These are phyloP conservation scores for Chalara sp. DNA, from an alignment of 2,329 filamentous ascomycete species.

Conservation along the genomic window DNA sequence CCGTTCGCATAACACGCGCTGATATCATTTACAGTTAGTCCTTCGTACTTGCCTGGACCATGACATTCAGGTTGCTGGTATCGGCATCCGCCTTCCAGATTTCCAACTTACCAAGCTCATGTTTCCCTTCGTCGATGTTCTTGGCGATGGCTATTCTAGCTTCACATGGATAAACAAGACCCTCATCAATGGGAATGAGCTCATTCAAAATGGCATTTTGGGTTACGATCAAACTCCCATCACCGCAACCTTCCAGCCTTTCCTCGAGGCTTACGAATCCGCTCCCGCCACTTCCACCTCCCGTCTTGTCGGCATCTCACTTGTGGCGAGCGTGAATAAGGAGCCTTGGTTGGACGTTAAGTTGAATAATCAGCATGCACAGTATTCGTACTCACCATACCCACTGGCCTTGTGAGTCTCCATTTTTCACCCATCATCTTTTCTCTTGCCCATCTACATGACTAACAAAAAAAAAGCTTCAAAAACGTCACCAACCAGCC, in stretches of 20 bases:
- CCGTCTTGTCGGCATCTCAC: too few relatives aligned
- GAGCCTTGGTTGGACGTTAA: too few relatives aligned
- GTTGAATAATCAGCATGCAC: too few relatives aligned
- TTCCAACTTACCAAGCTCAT: slow-evolving; percentile 7
- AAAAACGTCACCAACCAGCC: slow-evolving; percentile 50
- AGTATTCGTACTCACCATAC: too few relatives aligned
- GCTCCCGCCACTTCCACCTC: slow-evolving; percentile 2
- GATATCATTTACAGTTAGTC: slow-evolving; percentile 9
- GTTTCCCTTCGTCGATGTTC: slow-evolving; percentile 49
- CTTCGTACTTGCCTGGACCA: slow-evolving; percentile 14
- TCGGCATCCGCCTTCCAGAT: slow-evolving; percentile 5
- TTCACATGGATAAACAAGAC: slow-evolving; percentile 26
- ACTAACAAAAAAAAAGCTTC: slow-evolving; percentile 29
- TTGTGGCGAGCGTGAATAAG: too few relatives aligned
- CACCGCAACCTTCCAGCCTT: slow-evolving; percentile 5
- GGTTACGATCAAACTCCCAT: slow-evolving; percentile 2
- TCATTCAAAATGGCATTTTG: too few relatives aligned
- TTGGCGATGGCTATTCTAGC: slow-evolving; percentile 41
- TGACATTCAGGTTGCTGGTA: slow-evolving; percentile 11
- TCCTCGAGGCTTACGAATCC: slow-evolving; percentile 9
- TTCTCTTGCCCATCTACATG: slow-evolving; percentile 7
- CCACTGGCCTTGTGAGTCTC: too few relatives aligned
- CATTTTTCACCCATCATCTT: neutral
- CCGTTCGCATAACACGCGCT: neutral
- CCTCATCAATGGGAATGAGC: slow-evolving; percentile 1